phyloP scores from a whole-genome alignment of 2,329 filamentous ascomycete genomes.

The Apiospora hydei region DNA sequence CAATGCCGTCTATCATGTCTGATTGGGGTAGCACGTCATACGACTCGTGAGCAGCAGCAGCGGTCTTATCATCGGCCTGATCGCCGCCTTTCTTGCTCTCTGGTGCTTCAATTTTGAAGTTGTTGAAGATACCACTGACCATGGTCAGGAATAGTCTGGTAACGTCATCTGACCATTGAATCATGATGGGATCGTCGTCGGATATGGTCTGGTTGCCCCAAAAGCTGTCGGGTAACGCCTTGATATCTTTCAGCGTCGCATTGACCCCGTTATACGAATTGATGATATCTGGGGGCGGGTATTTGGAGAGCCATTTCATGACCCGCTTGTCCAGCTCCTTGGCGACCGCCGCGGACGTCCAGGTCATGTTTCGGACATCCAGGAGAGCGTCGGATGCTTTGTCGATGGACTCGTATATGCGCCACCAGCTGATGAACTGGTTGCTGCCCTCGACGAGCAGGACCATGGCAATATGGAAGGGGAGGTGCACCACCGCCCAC shows the following conservation, averaged over 20 bases:
- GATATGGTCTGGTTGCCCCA: conserved; percentile 28
- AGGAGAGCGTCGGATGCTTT: conserved; percentile 29
- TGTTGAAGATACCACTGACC: conserved; percentile 36
- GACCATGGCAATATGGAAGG: conserved; percentile 68
- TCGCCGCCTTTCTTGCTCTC: conserved; percentile 23
- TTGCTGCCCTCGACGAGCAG: conserved; percentile 69
- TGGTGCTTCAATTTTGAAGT: conserved; percentile 34
- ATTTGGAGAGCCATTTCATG: conserved; percentile 39
- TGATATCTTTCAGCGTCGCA: conserved; percentile 32
- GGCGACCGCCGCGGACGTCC: conserved; percentile 32
- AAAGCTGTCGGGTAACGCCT: conserved; percentile 33
- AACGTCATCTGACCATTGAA: conserved; percentile 29
- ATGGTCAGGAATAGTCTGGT: conserved; percentile 34
- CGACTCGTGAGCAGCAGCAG: neutral
- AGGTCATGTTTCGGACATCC: conserved; percentile 1
- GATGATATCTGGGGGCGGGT: conserved; percentile 36
- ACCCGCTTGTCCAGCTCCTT: conserved; percentile 31
- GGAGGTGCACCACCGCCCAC: conserved; percentile 66
- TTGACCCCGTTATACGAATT: conserved; percentile 32
- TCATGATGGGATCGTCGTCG: conserved; percentile 20
- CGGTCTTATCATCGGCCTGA: neutral
- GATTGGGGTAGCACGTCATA: conserved; percentile 30
- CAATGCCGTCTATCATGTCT: conserved; percentile 29
- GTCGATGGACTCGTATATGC: conserved; percentile 37
- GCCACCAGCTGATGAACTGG: conserved; percentile 59